Conservation (phyloP, 495 filamentous ascomycete genomes). For the Podospora anserina region DNA sequence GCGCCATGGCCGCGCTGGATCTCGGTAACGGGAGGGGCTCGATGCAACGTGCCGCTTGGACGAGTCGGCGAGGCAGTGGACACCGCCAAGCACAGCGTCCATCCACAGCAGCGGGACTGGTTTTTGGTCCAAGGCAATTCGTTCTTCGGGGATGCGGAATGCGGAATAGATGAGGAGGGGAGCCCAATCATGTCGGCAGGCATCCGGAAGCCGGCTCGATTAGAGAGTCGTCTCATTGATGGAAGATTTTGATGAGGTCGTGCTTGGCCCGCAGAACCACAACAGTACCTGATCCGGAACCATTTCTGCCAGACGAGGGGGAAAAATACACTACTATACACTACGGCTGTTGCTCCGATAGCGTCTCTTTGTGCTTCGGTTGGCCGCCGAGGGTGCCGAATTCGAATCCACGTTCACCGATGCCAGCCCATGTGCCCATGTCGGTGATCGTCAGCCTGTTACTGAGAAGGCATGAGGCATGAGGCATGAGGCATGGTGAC, state of each 20-base stretch:
- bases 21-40: constrained; percentile 17
- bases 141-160: neutral
- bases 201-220: constrained; percentile 18
- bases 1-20: constrained; percentile 10
- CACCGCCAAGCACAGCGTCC: constrained; percentile 12
- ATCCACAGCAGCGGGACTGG: constrained; percentile 11
- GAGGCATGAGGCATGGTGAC: no score
- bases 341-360: neutral
- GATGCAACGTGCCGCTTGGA: constrained; percentile 13
- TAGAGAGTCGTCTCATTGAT: constrained; percentile 14
- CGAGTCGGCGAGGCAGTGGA: constrained; percentile 8
- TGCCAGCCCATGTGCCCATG: neutral
- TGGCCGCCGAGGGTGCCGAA: neutral
- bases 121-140: neutral
- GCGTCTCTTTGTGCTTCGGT: neutral
- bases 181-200: constrained; percentile 7
- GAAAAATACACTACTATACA: neutral
- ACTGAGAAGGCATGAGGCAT: no score
- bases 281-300: neutral
- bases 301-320: neutral
- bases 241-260: neutral
- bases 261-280: neutral
- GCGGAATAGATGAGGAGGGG: neutral
- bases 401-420: no score
- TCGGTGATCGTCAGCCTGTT: neutral